A percentile compares a stretch with the other conserved stretches of the same genome.
phyloP scores from a whole-genome alignment of 495 filamentous ascomycete species.

The Neurospora sp. region DNA sequence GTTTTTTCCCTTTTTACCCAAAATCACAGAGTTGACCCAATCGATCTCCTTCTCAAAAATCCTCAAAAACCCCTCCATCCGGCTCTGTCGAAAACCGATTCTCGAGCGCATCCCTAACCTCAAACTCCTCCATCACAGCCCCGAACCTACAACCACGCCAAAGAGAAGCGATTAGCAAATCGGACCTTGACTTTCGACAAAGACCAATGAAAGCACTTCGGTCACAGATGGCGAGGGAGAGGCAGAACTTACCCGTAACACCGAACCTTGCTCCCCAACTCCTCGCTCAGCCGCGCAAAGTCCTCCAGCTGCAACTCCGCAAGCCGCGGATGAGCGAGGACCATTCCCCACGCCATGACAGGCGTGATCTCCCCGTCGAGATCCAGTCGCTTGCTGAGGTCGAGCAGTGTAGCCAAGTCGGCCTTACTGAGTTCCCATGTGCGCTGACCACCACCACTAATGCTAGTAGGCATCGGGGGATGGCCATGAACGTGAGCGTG shows the following conservation, averaged over 20 bases:
- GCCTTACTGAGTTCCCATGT: conserved; percentile 63
- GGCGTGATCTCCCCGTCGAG: conserved; percentile 94
- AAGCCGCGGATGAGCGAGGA: conserved; percentile 62
- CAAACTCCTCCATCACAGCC: conserved; percentile 83
- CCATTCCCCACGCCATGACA: conserved; percentile 83
- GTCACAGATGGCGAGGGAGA: background rate
- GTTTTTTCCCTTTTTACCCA: background rate
- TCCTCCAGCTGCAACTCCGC: conserved; percentile 54
- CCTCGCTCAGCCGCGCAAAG: conserved; percentile 60
- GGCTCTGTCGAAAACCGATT: conserved; percentile 56
- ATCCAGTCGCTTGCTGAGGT: conserved; percentile 73
- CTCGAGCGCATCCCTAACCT: conserved; percentile 76
- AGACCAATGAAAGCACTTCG: background rate
- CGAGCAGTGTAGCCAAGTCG: conserved; percentile 69
- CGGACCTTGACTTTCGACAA: background rate
- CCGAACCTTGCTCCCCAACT: conserved; percentile 67
- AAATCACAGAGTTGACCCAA: background rate
- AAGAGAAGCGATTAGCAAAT: conserved; percentile 7
- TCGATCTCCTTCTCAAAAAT: background rate
- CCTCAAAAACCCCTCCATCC: conserved; percentile 20
- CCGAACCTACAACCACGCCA: conserved; percentile 50
- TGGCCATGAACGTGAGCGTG: background rate
- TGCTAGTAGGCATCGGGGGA: background rate
- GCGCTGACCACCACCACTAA: conserved; percentile 27
- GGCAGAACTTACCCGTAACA: conserved; percentile 77